phyloP scores from a whole-genome alignment of 805 yeast species.

The Spathaspora hagerdaliae region DNA sequence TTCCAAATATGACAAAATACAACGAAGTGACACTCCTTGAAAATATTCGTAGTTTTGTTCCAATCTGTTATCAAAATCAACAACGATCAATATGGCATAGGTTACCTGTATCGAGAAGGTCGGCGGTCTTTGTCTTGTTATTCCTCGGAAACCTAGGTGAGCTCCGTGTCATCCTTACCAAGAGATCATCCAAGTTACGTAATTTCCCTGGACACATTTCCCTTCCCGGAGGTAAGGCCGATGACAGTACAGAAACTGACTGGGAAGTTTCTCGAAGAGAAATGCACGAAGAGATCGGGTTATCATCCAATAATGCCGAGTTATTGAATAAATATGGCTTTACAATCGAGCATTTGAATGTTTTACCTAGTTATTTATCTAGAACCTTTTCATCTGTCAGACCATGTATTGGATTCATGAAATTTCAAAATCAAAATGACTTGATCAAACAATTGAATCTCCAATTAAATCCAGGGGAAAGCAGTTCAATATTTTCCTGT shows the following conservation, averaged over 20 bases:
- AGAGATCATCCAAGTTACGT: slow-evolving; percentile 63
- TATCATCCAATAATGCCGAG: slow-evolving; percentile 45
- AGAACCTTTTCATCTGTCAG: slow-evolving; percentile 78
- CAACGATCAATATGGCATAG: slow-evolving; percentile 52
- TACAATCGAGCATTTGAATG: slow-evolving; percentile 54
- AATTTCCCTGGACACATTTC: slow-evolving; percentile 89
- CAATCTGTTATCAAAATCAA: slow-evolving; percentile 28
- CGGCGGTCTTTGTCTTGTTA: slow-evolving; percentile 74
- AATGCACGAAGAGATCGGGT: slow-evolving; percentile 82
- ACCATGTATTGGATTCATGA: slow-evolving; percentile 71
- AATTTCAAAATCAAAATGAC: slow-evolving; percentile 20
- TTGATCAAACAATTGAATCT: slow-evolving; percentile 21
- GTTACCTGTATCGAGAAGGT: slow-evolving; percentile 64
- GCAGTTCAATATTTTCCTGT: slow-evolving; percentile 64
- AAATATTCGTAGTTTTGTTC: slow-evolving; percentile 18
- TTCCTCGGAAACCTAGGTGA: slow-evolving; percentile 74
- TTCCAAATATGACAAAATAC: slow-evolving; percentile 2
- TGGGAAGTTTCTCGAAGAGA: slow-evolving; percentile 79
- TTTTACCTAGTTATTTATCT: slow-evolving; percentile 76
- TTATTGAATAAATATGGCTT: slow-evolving; percentile 48
- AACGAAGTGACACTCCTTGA: slow-evolving; percentile 2
- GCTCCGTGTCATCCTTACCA: slow-evolving; percentile 72
- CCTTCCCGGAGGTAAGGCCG: slow-evolving; percentile 93
- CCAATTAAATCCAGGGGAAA: slow-evolving; percentile 70
- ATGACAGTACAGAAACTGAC: slow-evolving; percentile 57